Base-by-base conservation (phyloP, 1,284 basidiomycete genomes). In the Trametes versicolor region DNA sequence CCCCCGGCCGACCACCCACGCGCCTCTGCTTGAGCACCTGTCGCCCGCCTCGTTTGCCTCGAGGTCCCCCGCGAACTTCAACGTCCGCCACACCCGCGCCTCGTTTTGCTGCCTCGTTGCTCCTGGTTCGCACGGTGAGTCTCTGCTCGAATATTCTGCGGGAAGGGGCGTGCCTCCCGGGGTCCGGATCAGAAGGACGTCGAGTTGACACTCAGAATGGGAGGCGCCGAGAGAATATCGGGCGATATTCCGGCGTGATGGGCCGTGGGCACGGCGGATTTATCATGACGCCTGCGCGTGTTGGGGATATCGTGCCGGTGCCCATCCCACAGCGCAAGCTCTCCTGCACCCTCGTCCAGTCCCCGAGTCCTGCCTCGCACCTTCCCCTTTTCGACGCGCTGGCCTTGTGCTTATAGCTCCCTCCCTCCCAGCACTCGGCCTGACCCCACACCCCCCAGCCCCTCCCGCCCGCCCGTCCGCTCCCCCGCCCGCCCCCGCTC, bases 131-230 rank as follows among this genome's bases (percentile, higher is more conserved):
- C 63, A 67, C 65, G 68, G 66, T 67, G 58, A 62, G 68, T 64
- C 52, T 58, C 41, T 25, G 41, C 56, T 23, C 62, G 61, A 55
- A 21, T 25, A n/a, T 25, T 6, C 8, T 9, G 52, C 15, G n/a
- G n/a, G 29, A 15, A 36, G 27, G 36, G 57, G 48, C 41, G 53
- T 41, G 60, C 34, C 39, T 56, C 37, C 62, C 49, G 64, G 62
- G 27, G n/a, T 56, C 68, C 68, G 68, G 68, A 70, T 70, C 68
- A 70, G 69, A 67, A 67, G 60, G 53, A 10, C 25, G n/a, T 34
- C 29, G 5, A 32, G 48, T 62, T 62, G 23, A 47, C 45, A 65
- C 63, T 68, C 63, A 49, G 60, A 32, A 32, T n/a, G 50, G 50
- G 50, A 60, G 47, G 12, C 1, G 47, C 15, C 15, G 37, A 17